Evolutionary conservation across 495 filamentous ascomycete species (phyloP), one percentile per base, ranked within the genome.

Genomic region (Penicillium lividum): DNA sequence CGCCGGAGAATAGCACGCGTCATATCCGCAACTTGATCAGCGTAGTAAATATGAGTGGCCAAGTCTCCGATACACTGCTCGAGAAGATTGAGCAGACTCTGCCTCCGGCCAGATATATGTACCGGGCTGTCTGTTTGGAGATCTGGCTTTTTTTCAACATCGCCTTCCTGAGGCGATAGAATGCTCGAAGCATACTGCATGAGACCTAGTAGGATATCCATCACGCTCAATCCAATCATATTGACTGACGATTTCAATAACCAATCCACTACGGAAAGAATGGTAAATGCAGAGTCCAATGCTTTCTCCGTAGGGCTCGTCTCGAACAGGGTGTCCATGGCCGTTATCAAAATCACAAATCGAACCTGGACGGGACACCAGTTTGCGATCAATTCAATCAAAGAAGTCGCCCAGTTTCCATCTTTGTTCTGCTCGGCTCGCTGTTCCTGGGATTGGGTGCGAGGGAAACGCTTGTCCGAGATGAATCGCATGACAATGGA

Each of bases 281-380:
- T 73, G 15, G 91, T 84, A 29, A 89, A 80, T 68, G 93, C 86
- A 40, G 87, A 84, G 16, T 82, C 79, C 50, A 95, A 59, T 18
- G 84, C 82, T 9, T 87, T 81, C 66, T 91, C 87, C 13, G 75
- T 79, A 11, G 91, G 73, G 3, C 83, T 81, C 10, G 82, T 86
- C 28, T 80, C 78, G 15, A 88, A 72, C 40, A 96, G 73, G 4
- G 79, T 81, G 46, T 96, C 92, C 77, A 93, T 88, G 13, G 89
- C 80, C 0, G 88, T 87, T 38, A 92, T 82, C 44, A 96, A 75
- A 51, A 96, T 93, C 31, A 92, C 82, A 76, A 91, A 96, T 31
- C 93, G 90, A 67, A 94, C 89, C 60, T 95, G 92, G 8, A 97
- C 93, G 0, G 93, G 91, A 29, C 91, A 88, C 91, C 91, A 96